Evolutionary conservation across 805 yeast species (phyloP).

Genomic region (Hanseniaspora mollemarum): DNA sequence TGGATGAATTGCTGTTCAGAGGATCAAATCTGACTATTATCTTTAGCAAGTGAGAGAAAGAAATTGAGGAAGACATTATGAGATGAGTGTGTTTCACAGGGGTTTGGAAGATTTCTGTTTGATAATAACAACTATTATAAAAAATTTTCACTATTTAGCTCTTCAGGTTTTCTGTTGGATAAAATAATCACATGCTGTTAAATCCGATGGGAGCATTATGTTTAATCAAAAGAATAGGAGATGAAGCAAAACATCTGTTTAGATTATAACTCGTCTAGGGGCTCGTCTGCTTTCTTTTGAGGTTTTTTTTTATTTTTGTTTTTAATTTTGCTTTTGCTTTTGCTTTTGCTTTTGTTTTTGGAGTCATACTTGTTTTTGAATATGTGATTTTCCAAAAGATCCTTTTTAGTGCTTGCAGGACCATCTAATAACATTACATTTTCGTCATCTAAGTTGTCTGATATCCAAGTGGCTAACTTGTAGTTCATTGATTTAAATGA

Average conservation of each 20-base stretch:
- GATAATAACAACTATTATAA: too few species aligned
- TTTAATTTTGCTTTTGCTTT: neutral
- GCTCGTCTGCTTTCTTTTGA: neutral
- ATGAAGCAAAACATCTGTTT: neutral
- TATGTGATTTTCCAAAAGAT: neutral
- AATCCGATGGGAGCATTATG: neutral
- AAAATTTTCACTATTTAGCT: neutral
- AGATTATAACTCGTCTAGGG: slow-evolving; percentile 6
- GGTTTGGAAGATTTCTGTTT: too few species aligned
- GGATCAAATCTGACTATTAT: slow-evolving; percentile 74
- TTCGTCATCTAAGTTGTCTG: neutral
- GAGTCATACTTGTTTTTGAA: slow-evolving; percentile 1
- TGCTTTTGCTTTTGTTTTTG: neutral
- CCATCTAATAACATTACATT: neutral
- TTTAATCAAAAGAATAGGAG: neutral
- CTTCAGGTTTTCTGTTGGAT: too few species aligned
- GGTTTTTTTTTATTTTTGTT: too few species aligned
- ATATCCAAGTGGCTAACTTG: slow-evolving; percentile 1
- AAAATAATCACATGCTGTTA: neutral
- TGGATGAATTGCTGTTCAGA: slow-evolving; percentile 51
- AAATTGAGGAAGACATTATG: slow-evolving; percentile 3
- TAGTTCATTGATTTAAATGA: neutral
- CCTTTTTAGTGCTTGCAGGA: neutral
- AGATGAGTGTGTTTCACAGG: neutral
- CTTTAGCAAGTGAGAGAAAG: slow-evolving; percentile 44